Evolutionary conservation across 2,329 filamentous ascomycete species (phyloP), one percentile per base, ranked within the genome.

Genomic region (Sporothrix variecibatus): DNA sequence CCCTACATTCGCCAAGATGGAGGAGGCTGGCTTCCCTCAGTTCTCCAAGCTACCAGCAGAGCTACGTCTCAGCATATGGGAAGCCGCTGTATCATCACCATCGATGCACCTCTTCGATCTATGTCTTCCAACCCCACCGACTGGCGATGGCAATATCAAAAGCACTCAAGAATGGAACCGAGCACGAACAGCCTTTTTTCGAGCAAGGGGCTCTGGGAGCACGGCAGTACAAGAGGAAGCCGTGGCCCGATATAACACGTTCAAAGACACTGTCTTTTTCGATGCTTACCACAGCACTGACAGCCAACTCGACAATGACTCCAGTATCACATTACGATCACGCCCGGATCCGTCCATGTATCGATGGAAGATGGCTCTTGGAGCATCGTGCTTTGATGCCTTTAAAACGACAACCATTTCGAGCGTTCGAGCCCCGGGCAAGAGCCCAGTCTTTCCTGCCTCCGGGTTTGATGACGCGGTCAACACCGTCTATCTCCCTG

Each of bases 401-500:
- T 43, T 20, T n/a, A 7, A 12, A 8, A 53, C 71, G 5, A 53
- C 49, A 4, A 46, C 7, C 28, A 26, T 60, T 43, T 46, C 8
- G 72, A 26, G 0, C 11, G 72, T 12, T 26, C 26, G 43, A 20
- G 5, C 7, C 46, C 1, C 11, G 1, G 26, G 1, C 17, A 26
- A 23, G 20, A 9, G 3, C 31, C n/a, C 3, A 6, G n/a, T 43
- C 46, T 20, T 20, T 8, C 71, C 43, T 20, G 11, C 31, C 2
- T 11, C 69, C 49, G 23, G 65, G 20, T 58, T 72, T 23, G 49
- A 53, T 26, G 11, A 72, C 4, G 23, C 49, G 11, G 26, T 76
- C 34, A 81, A 79, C 38, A 76, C 75, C 0, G 76, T 81, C 17
- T 71, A 75, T 7, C 78, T 82, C 1, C 78, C 79, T 0, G 80